These are phyloP conservation scores for Mesembryanthemum crystallinum DNA, from an alignment of 148 eudicot genomes.

Conservation along the genomic window DNA sequence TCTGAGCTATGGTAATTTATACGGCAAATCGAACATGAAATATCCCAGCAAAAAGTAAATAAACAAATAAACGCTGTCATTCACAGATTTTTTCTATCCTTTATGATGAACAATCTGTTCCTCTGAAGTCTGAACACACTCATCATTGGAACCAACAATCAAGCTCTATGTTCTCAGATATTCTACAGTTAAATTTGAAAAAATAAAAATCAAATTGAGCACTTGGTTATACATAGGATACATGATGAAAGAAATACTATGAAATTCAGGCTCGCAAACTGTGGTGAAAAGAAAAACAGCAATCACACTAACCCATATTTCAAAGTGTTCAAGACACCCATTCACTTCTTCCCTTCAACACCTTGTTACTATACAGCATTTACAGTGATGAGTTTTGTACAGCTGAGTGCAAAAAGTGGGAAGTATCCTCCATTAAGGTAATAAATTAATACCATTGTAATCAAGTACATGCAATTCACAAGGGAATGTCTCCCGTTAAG, in stretches of 20 bases:
- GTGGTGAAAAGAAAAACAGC: background rate
- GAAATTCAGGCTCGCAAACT: background rate
- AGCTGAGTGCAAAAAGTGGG: background rate
- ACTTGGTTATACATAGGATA: no score
- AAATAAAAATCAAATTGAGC: no score
- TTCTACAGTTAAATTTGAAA: no score
- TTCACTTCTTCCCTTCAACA: background rate
- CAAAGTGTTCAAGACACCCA: background rate
- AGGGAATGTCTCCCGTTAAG: no score
- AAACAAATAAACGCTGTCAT: background rate
- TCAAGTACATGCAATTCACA: no score
- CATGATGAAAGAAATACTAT: no score
- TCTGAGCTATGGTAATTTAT: background rate
- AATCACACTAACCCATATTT: background rate
- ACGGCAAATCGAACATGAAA: background rate
- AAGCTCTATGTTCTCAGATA: background rate
- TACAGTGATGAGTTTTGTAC: background rate
- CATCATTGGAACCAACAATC: background rate
- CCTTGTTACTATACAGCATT: background rate
- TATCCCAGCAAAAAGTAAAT: background rate
- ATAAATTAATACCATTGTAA: background rate
- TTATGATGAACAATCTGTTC: background rate
- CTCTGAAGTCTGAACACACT: background rate
- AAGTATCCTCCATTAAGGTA: no score
- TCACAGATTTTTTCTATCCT: background rate